Conservation (phyloP, 768 basidiomycete genomes). For the Lepiota venenata region DNA sequence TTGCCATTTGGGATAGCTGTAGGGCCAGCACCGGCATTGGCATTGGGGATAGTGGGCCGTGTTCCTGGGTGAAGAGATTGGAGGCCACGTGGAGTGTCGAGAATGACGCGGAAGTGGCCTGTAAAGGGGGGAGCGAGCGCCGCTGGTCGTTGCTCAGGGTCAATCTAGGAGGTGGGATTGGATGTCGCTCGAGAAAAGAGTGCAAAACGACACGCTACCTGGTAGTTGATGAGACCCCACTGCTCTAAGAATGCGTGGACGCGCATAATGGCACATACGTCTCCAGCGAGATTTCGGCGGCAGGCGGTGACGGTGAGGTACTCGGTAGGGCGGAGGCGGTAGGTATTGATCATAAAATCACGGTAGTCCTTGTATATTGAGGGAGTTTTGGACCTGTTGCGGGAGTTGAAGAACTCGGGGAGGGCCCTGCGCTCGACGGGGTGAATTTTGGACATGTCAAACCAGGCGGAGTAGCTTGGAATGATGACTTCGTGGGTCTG, state of each 20-base stretch:
- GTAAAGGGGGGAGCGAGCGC: constrained; percentile 96
- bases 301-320: constrained; percentile 98
- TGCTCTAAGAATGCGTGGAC: constrained; percentile 99
- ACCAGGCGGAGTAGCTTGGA: constrained; percentile 97
- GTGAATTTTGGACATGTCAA: constrained; percentile 92
- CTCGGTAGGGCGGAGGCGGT: constrained; percentile 88
- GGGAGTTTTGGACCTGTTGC: constrained; percentile 94
- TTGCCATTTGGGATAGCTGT: constrained; percentile 21
- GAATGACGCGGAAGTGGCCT: constrained; percentile 96
- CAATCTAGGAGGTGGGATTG: constrained; percentile 57
- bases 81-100: constrained; percentile 94
- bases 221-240: constrained; percentile 99
- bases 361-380: constrained; percentile 98
- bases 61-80: constrained; percentile 90
- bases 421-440: constrained; percentile 88
- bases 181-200: constrained; percentile 1
- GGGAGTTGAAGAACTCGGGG: constrained; percentile 97
- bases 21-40: constrained; percentile 46
- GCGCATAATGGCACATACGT: constrained; percentile 98
- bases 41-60: constrained; percentile 44
- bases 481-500: constrained; percentile 98
- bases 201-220: constrained; percentile 45
- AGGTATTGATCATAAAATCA: constrained; percentile 99
- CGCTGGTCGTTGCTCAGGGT: constrained; percentile 93
- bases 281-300: constrained; percentile 91